Conservation (phyloP, 805 yeast species). For the Candida andamanensis region DNA sequence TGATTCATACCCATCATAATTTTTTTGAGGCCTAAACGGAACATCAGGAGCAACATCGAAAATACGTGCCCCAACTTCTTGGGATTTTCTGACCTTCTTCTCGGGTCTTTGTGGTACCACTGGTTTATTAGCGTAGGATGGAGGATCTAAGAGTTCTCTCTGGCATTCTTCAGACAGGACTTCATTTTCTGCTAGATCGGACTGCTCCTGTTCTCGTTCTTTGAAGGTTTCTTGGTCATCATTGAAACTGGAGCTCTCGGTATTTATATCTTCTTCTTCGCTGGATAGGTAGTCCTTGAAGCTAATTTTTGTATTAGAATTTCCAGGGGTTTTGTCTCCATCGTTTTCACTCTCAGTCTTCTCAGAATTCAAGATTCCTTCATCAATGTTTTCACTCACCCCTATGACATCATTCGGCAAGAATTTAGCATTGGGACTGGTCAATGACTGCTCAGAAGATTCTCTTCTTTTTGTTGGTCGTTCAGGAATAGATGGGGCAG, state of each 20-base stretch:
- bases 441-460: too few relatives aligned
- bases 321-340: conserved; percentile 32
- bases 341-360: conserved; percentile 11
- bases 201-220: conserved; percentile 14
- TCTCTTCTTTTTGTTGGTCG: conserved; percentile 21
- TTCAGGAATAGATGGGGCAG: conserved; percentile 21
- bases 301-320: conserved; percentile 22
- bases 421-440: too few relatives aligned
- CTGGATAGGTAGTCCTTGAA: conserved; percentile 21
- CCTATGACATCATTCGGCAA: too few relatives aligned
- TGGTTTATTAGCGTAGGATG: conserved; percentile 1
- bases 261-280: conserved; percentile 11
- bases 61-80: too few relatives aligned
- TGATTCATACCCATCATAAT: not conserved
- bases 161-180: too few relatives aligned
- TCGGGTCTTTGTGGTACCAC: conserved; percentile 10
- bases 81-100: too few relatives aligned
- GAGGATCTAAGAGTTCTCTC: not conserved
- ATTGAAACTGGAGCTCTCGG: conserved; percentile 21
- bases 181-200: not conserved
- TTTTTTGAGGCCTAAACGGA: too few relatives aligned
- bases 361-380: conserved; percentile 2
- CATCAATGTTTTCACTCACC: too few relatives aligned
- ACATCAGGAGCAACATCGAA: too few relatives aligned
- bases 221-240: conserved; percentile 30